Evolutionary conservation across 352 stramenopile species (phyloP).

Genomic region (Phytophthora colocasiae): DNA sequence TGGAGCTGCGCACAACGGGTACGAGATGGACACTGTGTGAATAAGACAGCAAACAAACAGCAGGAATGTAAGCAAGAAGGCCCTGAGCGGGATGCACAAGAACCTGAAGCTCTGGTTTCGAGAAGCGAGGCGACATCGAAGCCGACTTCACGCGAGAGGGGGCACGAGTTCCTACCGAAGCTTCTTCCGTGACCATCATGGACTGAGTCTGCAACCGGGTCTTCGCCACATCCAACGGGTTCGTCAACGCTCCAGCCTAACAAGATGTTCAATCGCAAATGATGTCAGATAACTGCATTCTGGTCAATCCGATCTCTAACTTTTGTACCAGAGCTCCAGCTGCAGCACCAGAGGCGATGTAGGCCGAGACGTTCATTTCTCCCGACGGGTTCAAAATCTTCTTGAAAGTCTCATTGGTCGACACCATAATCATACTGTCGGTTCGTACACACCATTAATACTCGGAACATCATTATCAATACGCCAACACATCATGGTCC

Average conservation of each 20-base stretch:
- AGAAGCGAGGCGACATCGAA: constrained; percentile 46
- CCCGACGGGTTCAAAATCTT: constrained; percentile 92
- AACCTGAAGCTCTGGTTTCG: constrained; percentile 64
- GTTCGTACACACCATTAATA: constrained; percentile 2
- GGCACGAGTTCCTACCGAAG: constrained; percentile 56
- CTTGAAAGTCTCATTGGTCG: constrained; percentile 97
- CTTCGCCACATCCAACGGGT: constrained; percentile 99
- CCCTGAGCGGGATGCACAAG: constrained; percentile 41
- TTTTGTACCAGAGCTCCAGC: constrained; percentile 91
- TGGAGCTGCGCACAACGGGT: constrained; percentile 78
- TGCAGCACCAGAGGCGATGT: constrained; percentile 93
- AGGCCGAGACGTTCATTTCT: constrained; percentile 91
- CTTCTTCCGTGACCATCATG: constrained; percentile 66
- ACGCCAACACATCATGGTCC: too few relatives aligned
- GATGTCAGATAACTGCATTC: not conserved
- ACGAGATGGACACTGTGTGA: constrained; percentile 76
- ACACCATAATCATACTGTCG: constrained; percentile 97
- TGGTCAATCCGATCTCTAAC: not conserved
- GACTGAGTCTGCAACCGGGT: constrained; percentile 97
- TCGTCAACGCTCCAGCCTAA: constrained; percentile 92
- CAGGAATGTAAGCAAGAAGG: constrained; percentile 38
- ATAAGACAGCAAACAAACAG: constrained; percentile 52
- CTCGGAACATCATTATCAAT: too few relatives aligned
- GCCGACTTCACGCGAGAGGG: constrained; percentile 35
- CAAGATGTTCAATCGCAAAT: not conserved